phyloP scores from a whole-genome alignment of 805 yeast genomes.

The Candida sakaeoensis region DNA sequence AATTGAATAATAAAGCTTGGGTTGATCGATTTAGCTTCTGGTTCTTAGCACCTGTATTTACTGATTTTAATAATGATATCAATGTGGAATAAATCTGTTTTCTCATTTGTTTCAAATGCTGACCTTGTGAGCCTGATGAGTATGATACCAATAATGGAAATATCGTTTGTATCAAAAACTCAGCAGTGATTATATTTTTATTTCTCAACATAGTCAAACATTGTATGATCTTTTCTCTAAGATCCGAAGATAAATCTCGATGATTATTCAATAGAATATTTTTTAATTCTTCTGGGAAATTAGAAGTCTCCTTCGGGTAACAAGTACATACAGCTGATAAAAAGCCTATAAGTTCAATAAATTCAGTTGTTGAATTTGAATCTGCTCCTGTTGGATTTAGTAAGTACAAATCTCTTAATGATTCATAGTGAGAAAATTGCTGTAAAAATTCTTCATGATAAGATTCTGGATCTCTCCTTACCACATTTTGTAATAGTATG shows the following conservation, averaged over 20 bases:
- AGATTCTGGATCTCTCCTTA: slow-evolving; percentile 90
- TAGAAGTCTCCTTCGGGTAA: slow-evolving; percentile 82
- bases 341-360: slow-evolving; percentile 83
- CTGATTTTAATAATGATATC: slow-evolving; percentile 71
- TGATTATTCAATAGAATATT: slow-evolving; percentile 70
- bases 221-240: slow-evolving; percentile 88
- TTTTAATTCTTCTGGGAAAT: slow-evolving; percentile 79
- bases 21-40: slow-evolving; percentile 86
- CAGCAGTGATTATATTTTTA: slow-evolving; percentile 75
- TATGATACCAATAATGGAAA: slow-evolving; percentile 82
- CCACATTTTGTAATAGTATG: slow-evolving; percentile 85
- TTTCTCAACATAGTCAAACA: slow-evolving; percentile 88
- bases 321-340: slow-evolving; percentile 89
- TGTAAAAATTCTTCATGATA: slow-evolving; percentile 91
- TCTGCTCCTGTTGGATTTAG: slow-evolving; percentile 59
- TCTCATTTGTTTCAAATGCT: slow-evolving; percentile 78
- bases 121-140: slow-evolving; percentile 46
- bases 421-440: slow-evolving; percentile 89
- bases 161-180: slow-evolving; percentile 74
- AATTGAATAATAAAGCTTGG: slow-evolving; percentile 86
- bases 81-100: slow-evolving; percentile 78
- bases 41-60: slow-evolving; percentile 84
- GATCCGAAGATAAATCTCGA: slow-evolving; percentile 73
- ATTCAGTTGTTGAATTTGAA: slow-evolving; percentile 56
- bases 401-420: slow-evolving; percentile 82